These are phyloP conservation scores for Septoria linicola DNA, from an alignment of 2,329 filamentous ascomycete species.

Conservation along the genomic window DNA sequence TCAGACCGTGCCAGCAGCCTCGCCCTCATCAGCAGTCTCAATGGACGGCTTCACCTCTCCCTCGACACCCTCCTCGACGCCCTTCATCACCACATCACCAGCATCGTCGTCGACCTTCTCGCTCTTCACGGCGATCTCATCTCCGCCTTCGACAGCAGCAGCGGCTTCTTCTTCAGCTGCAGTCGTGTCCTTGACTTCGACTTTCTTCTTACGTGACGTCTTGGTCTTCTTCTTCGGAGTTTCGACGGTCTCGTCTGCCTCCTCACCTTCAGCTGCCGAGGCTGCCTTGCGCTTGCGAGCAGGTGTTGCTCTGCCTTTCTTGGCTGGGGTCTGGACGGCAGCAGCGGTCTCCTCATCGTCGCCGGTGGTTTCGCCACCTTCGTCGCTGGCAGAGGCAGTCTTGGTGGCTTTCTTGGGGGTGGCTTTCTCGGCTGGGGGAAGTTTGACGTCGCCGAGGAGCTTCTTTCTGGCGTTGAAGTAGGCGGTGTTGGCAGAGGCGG, in stretches of 20 bases:
- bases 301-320: neutral
- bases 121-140: slow-evolving; percentile 3
- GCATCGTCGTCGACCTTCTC: neutral
- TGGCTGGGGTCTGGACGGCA: neutral
- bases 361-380: neutral
- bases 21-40: too few relatives aligned
- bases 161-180: neutral
- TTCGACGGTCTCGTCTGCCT: slow-evolving; percentile 1
- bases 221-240: neutral
- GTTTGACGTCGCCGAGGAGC: slow-evolving; percentile 61
- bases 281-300: slow-evolving; percentile 6
- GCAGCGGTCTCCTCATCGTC: neutral
- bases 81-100: neutral
- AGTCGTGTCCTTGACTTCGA: slow-evolving; percentile 2
- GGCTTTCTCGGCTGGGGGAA: slow-evolving; percentile 4
- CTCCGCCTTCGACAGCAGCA: neutral
- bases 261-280: slow-evolving; percentile 1
- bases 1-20: too few relatives aligned
- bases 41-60: too few relatives aligned
- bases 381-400: neutral
- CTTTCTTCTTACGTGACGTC: slow-evolving; percentile 2
- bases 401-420: slow-evolving; percentile 1
- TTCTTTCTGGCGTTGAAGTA: slow-evolving; percentile 66
- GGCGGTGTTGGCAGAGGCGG: slow-evolving; percentile 22
- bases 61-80: neutral